phyloP scores from a whole-genome alignment of 257 asterid genomes.

The Penstemon newberryi region DNA sequence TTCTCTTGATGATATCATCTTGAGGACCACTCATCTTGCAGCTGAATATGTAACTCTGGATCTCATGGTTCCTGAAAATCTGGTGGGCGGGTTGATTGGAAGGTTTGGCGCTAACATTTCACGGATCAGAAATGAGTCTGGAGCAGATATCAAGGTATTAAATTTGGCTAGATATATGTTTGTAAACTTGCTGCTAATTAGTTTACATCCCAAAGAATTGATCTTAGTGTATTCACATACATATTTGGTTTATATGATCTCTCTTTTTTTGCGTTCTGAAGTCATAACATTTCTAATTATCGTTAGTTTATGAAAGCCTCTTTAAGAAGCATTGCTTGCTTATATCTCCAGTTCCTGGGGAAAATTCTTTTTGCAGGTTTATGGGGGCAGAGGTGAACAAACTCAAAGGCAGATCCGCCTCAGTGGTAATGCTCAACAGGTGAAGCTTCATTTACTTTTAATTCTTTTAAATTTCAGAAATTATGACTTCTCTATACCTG shows the following conservation, averaged over 20 bases:
- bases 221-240: neutral
- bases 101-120: conserved; percentile 95
- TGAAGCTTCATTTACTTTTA: conserved; percentile 23
- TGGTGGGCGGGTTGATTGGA: conserved; percentile 97
- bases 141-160: conserved; percentile 83
- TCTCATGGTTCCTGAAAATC: conserved; percentile 81
- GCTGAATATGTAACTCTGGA: conserved; percentile 79
- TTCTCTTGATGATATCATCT: conserved; percentile 41
- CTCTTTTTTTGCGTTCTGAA: no score
- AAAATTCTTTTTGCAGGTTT: conserved; percentile 52
- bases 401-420: conserved; percentile 88
- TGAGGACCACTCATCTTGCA: conserved; percentile 59
- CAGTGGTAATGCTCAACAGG: conserved; percentile 90
- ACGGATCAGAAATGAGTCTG: conserved; percentile 89
- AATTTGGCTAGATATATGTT: neutral
- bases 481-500: neutral
- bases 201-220: neutral
- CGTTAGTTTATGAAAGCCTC: neutral
- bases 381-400: conserved; percentile 90
- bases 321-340: neutral
- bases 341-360: neutral
- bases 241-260: neutral
- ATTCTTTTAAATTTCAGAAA: neutral
- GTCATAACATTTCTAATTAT: neutral
- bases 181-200: neutral